Percentiles rank a stretch among this genome's conserved stretches.
Conservation (phyloP, 176 grass and related monocot species). For the Oryza glaberrima region DNA sequence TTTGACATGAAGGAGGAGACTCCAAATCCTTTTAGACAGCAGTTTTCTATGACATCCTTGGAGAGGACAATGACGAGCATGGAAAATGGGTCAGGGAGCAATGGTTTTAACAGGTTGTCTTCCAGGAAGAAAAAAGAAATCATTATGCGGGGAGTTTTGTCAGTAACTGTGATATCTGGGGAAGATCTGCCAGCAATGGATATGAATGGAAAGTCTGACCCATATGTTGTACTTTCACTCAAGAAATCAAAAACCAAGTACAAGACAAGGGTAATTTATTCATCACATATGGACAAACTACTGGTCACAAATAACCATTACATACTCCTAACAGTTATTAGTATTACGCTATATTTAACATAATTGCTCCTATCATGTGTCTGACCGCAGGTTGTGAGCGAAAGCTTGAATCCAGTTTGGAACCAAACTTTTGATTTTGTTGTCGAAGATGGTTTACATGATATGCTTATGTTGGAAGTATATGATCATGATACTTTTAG, state of each 20-base stretch:
- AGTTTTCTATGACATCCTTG: conserved; percentile 88
- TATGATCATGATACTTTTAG: conserved; percentile 93
- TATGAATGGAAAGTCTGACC: conserved; percentile 86
- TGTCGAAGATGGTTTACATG: conserved; percentile 96
- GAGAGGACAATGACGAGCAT: conserved; percentile 72
- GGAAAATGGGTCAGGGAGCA: conserved; percentile 64
- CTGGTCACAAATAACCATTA: not conserved
- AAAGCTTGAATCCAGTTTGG: conserved; percentile 86
- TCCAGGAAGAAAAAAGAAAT: conserved; percentile 83
- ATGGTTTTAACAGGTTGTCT: conserved; percentile 43
- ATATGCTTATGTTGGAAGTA: conserved; percentile 96
- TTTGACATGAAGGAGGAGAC: conserved; percentile 68
- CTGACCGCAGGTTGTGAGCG: conserved; percentile 69
- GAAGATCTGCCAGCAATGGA: conserved; percentile 93
- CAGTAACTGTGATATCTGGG: conserved; percentile 79
- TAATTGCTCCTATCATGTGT: conserved; percentile 16
- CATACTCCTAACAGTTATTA: not conserved
- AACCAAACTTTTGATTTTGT: conserved; percentile 91
- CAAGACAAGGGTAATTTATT: conserved; percentile 88
- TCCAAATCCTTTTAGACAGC: conserved; percentile 75
- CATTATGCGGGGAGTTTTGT: conserved; percentile 84
- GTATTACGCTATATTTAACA: conserved; percentile 14
- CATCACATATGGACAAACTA: conserved; percentile 21
- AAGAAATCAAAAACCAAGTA: conserved; percentile 92
- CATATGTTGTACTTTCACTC: conserved; percentile 83